Percentiles rank a stretch among this genome's conserved stretches.
phyloP scores from a whole-genome alignment of 768 basidiomycete species.

The Cytidiella melzeri region DNA sequence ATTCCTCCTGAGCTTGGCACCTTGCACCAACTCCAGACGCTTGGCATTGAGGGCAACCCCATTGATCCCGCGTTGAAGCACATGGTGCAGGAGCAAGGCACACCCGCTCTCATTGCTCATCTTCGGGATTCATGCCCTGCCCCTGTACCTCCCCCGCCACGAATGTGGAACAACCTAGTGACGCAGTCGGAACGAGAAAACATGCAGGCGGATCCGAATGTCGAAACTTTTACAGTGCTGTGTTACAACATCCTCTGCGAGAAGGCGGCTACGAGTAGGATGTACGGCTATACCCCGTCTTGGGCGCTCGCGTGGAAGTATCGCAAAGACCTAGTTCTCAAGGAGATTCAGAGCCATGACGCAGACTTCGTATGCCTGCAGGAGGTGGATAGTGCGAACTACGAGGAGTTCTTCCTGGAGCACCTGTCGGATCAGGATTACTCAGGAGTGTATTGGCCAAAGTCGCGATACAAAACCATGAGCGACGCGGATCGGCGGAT shows the following conservation, averaged over 20 bases:
- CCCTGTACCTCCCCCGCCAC: conserved; percentile 72
- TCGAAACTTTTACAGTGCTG: conserved; percentile 75
- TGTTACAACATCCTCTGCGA: conserved; percentile 96
- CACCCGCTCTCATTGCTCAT: conserved; percentile 76
- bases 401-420: conserved; percentile 84
- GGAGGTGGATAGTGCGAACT: conserved; percentile 90
- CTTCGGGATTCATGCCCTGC: conserved; percentile 92
- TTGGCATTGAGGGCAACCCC: conserved; percentile 98
- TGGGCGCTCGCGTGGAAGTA: conserved; percentile 98
- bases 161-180: conserved; percentile 67
- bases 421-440: conserved; percentile 72
- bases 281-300: conserved; percentile 94
- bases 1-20: conserved; percentile 87
- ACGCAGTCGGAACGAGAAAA: conserved; percentile 53
- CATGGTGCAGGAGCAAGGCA: conserved; percentile 94
- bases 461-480: conserved; percentile 93
- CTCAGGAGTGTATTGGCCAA: conserved; percentile 88
- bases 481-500: conserved; percentile 73
- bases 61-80: conserved; percentile 69
- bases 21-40: conserved; percentile 84
- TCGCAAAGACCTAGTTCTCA: conserved; percentile 80
- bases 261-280: conserved; percentile 75
- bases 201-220: conserved; percentile 51
- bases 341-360: conserved; percentile 74
- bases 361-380: conserved; percentile 93